phyloP scores from a whole-genome alignment of 805 yeast species.

The Candida ipomoeae region DNA sequence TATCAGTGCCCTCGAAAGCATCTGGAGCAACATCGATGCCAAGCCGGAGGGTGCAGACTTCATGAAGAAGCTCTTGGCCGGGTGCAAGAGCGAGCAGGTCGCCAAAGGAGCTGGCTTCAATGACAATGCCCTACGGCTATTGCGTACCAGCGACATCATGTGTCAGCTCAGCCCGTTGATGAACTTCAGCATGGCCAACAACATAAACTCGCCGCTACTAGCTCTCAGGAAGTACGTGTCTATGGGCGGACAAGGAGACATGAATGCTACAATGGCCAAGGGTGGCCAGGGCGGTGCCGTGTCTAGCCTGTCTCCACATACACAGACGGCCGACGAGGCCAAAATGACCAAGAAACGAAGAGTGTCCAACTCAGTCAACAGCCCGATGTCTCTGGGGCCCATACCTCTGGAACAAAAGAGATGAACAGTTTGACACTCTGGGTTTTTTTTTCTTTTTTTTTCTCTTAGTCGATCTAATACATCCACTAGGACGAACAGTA shows the following conservation, averaged over 20 bases:
- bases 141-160: slow-evolving; percentile 79
- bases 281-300: neutral
- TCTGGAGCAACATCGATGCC: slow-evolving; percentile 21
- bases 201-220: slow-evolving; percentile 50
- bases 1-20: slow-evolving; percentile 23
- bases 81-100: slow-evolving; percentile 37
- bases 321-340: slow-evolving; percentile 8
- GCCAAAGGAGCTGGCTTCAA: slow-evolving; percentile 60
- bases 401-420: slow-evolving; percentile 4
- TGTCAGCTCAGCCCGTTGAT: slow-evolving; percentile 63
- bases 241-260: slow-evolving; percentile 15
- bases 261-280: neutral
- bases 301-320: slow-evolving; percentile 11
- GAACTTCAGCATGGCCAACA: slow-evolving; percentile 47
- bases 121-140: slow-evolving; percentile 59
- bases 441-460: neutral
- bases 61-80: slow-evolving; percentile 6
- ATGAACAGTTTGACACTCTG: neutral
- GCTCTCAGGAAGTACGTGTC: slow-evolving; percentile 45
- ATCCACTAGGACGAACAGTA: neutral
- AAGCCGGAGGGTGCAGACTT: slow-evolving; percentile 4
- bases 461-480: neutral
- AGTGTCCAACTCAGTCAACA: slow-evolving; percentile 9
- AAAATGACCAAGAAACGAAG: slow-evolving; percentile 11
- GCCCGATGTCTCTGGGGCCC: slow-evolving; percentile 11